Conservation (phyloP, 78 protist species). For the Carpediemonas membranifera region DNA sequence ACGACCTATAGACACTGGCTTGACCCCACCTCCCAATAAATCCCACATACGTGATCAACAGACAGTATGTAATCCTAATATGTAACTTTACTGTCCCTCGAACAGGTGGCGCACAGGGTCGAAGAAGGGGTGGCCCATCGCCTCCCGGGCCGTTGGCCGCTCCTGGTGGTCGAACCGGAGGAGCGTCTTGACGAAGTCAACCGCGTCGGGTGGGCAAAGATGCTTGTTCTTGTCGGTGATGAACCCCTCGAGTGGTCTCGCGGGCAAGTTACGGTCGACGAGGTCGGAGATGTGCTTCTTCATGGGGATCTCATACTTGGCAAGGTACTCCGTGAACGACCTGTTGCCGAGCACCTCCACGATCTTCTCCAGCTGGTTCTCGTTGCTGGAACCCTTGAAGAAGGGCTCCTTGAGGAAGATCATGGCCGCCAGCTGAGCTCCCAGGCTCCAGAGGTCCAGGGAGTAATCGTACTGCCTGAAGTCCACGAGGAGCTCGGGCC, state of each 20-base stretch:
- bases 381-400: slow-evolving; percentile 95
- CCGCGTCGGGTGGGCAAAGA: slow-evolving; percentile 72
- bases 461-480: slow-evolving; percentile 87
- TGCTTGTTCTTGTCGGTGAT: slow-evolving; percentile 56
- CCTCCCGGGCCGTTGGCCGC: slow-evolving; percentile 28
- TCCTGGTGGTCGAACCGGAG: slow-evolving; percentile 51
- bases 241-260: slow-evolving; percentile 14
- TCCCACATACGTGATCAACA: too few species aligned
- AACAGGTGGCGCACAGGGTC: slow-evolving; percentile 4
- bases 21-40: too few species aligned
- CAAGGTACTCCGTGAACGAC: not conserved
- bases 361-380: slow-evolving; percentile 95
- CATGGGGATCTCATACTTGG: slow-evolving; percentile 1
- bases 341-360: slow-evolving; percentile 36
- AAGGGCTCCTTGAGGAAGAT: slow-evolving; percentile 91
- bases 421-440: slow-evolving; percentile 95
- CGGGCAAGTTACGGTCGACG: not conserved
- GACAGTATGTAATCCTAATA: too few species aligned
- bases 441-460: slow-evolving; percentile 93
- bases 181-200: slow-evolving; percentile 81
- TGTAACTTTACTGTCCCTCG: too few species aligned
- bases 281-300: not conserved
- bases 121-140: slow-evolving; percentile 36
- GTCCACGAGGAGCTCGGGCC: slow-evolving; percentile 91
- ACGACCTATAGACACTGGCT: too few species aligned